These are phyloP conservation scores for Sugiyamaella mastotermitis DNA, from an alignment of 805 yeast species.

Conservation along the genomic window DNA sequence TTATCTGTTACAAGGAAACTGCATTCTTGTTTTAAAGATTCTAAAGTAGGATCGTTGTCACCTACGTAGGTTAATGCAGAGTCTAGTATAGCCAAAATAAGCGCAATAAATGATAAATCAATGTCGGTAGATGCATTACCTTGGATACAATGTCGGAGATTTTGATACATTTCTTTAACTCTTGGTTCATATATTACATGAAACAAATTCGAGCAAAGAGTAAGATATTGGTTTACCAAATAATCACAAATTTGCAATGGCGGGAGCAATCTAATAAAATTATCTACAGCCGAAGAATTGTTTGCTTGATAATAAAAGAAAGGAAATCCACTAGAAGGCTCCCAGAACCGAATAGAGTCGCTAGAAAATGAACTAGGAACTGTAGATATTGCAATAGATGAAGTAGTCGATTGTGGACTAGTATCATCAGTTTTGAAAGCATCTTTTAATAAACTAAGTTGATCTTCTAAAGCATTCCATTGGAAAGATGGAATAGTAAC, in stretches of 20 bases:
- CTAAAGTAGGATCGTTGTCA: slow-evolving; percentile 1
- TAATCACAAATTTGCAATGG: slow-evolving; percentile 9
- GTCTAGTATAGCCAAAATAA: slow-evolving; percentile 5
- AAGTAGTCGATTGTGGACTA: neutral
- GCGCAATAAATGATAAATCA: slow-evolving; percentile 1
- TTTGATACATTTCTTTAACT: slow-evolving; percentile 3
- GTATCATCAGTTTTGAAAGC: slow-evolving; percentile 1
- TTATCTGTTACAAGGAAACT: slow-evolving; percentile 1
- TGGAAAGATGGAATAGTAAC: slow-evolving; percentile 5
- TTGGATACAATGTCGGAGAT: slow-evolving; percentile 1
- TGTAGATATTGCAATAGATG: neutral
- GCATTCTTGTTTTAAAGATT: neutral
- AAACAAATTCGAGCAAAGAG: slow-evolving; percentile 4
- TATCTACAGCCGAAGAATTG: neutral
- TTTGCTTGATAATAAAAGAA: neutral
- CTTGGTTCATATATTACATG: slow-evolving; percentile 6
- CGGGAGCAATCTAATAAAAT: slow-evolving; percentile 4
- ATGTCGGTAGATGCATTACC: slow-evolving; percentile 1
- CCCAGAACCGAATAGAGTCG: neutral
- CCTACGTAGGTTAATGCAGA: slow-evolving; percentile 4
- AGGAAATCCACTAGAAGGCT: neutral
- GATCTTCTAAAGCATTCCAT: slow-evolving; percentile 7
- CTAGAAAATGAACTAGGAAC: neutral
- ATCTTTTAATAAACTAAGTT: slow-evolving; percentile 5
- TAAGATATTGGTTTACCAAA: slow-evolving; percentile 3